These are phyloP conservation scores for Phyllosticta citrichinensis DNA, from an alignment of 2,329 filamentous ascomycete genomes.

Conservation along the genomic window DNA sequence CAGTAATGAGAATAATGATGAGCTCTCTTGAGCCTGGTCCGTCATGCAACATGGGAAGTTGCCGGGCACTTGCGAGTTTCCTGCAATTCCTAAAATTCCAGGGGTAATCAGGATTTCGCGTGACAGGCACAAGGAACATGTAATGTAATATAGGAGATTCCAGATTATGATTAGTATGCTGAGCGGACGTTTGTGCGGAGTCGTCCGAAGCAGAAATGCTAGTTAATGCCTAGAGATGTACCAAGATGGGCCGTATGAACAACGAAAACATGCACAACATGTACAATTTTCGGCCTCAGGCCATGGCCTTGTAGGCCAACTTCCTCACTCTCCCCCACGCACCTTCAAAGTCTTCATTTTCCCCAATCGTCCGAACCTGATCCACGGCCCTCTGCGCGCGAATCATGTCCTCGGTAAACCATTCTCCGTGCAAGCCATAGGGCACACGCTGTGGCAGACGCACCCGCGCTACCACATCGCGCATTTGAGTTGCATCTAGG, in stretches of 20 bases:
- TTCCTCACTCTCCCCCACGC: conserved; percentile 22
- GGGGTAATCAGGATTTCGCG: too few species aligned
- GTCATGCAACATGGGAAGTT: too few species aligned
- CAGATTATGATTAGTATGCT: too few species aligned
- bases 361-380: conserved; percentile 18
- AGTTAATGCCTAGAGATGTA: neutral
- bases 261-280: neutral
- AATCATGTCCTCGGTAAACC: conserved; percentile 48
- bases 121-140: too few species aligned
- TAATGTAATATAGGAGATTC: too few species aligned
- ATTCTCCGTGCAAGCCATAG: conserved; percentile 57
- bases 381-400: conserved; percentile 35
- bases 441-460: conserved; percentile 56
- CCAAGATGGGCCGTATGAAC: neutral
- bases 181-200: too few species aligned
- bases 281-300: neutral
- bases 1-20: too few species aligned
- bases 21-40: too few species aligned
- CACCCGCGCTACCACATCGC: conserved; percentile 47
- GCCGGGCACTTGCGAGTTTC: too few species aligned
- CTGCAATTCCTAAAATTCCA: too few species aligned
- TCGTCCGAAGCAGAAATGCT: too few species aligned
- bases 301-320: conserved; percentile 16
- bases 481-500: conserved; percentile 55
- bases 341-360: conserved; percentile 8